phyloP scores from a whole-genome alignment of 2,329 filamentous ascomycete species.

The Chrysosporium queenslandicum region DNA sequence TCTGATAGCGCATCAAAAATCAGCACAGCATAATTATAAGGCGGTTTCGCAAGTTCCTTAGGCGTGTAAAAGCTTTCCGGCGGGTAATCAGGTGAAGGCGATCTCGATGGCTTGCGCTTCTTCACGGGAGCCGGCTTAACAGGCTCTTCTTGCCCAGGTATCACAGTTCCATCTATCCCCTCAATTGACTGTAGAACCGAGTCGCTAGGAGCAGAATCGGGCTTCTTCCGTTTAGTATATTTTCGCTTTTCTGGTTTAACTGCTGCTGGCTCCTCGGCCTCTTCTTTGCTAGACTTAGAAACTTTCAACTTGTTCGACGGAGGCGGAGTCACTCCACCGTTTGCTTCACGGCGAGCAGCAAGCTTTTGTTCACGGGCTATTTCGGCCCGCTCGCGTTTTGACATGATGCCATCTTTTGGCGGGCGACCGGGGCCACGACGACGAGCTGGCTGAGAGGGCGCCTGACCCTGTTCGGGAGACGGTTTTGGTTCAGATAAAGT shows the following conservation, averaged over 20 bases:
- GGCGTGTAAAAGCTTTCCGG: constrained; percentile 50
- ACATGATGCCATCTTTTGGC: constrained; percentile 58
- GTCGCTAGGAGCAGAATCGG: constrained; percentile 34
- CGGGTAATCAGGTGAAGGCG: constrained; percentile 52
- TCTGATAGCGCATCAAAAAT: constrained; percentile 54
- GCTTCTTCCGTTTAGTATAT: constrained; percentile 41
- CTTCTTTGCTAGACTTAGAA: constrained; percentile 25
- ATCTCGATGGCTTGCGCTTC: constrained; percentile 46
- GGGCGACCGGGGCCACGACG: constrained; percentile 51
- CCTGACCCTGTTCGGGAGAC: constrained; percentile 22
- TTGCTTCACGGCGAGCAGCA: constrained; percentile 39
- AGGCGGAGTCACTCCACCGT: constrained; percentile 38
- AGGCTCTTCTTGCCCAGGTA: constrained; percentile 34
- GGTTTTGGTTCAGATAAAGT: constrained; percentile 21
- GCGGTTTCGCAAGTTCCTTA: constrained; percentile 53
- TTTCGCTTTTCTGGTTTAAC: constrained; percentile 39
- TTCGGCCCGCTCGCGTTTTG: constrained; percentile 51
- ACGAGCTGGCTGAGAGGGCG: constrained; percentile 32
- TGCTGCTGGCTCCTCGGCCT: constrained; percentile 28
- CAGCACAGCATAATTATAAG: constrained; percentile 53
- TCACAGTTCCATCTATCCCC: constrained; percentile 27
- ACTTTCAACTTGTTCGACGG: constrained; percentile 21
- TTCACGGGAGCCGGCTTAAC: constrained; percentile 39
- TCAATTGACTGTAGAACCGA: constrained; percentile 37
- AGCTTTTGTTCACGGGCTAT: constrained; percentile 46